phyloP scores from a whole-genome alignment of 2,329 filamentous ascomycete species.

The Penicillium sumatraense region DNA sequence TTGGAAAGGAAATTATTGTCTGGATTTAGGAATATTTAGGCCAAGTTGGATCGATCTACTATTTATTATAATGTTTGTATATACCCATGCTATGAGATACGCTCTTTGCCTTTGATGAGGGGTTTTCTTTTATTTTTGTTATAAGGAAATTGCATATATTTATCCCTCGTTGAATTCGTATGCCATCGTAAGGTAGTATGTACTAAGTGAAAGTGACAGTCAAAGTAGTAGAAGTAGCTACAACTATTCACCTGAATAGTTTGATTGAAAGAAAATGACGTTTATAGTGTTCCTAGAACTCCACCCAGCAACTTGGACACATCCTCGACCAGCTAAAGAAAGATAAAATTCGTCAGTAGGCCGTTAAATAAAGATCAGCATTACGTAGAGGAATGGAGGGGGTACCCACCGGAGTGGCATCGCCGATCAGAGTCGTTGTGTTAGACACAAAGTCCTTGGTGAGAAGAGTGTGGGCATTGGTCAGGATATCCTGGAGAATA shows the following conservation, averaged over 20 bases:
- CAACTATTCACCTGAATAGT: no score
- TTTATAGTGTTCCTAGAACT: constrained; percentile 28
- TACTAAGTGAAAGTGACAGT: neutral
- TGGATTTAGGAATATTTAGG: neutral
- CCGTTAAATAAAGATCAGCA: neutral
- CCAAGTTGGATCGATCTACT: constrained; percentile 1
- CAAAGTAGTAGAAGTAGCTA: neutral
- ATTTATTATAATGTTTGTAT: constrained; percentile 10
- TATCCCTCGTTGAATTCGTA: constrained; percentile 7
- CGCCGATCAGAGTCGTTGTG: constrained; percentile 35
- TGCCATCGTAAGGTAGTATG: neutral
- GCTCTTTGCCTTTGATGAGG: constrained; percentile 13
- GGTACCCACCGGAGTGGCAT: constrained; percentile 38
- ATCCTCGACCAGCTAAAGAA: constrained; percentile 32
- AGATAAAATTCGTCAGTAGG: neutral
- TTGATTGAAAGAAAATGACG: no score
- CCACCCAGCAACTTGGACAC: constrained; percentile 35
- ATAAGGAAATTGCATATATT: constrained; percentile 6
- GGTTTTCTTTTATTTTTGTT: neutral
- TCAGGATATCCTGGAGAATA: constrained; percentile 30
- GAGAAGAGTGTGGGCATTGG: constrained; percentile 30
- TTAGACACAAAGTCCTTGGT: constrained; percentile 34
- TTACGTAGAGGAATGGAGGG: neutral
- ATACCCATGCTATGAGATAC: constrained; percentile 22
- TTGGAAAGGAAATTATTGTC: neutral